Percentiles rank a stretch among this genome's conserved stretches.
Conservation (phyloP, 2,329 filamentous ascomycete genomes). For the Magnaporthiopsis incrustans region DNA sequence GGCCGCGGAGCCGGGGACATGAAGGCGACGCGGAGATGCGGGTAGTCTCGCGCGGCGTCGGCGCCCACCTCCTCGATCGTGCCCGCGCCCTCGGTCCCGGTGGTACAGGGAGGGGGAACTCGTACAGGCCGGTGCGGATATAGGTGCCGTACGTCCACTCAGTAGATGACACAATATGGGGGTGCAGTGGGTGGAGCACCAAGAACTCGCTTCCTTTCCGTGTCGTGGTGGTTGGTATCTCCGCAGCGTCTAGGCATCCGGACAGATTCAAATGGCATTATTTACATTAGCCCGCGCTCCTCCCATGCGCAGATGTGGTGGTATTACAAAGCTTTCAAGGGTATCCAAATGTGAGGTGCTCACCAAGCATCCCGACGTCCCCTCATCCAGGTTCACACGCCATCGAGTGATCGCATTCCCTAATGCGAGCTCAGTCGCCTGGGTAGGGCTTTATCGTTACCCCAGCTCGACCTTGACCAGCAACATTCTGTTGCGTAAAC, state of each 20-base stretch:
- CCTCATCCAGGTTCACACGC: no score
- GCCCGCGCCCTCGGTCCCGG: constrained; percentile 15
- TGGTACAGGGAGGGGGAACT: constrained; percentile 9
- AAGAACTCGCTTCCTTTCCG: not conserved
- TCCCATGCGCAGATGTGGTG: no score
- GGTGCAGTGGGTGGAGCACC: no score
- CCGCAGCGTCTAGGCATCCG: no score
- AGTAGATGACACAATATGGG: not conserved
- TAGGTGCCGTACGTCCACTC: constrained; percentile 53
- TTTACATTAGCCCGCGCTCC: no score
- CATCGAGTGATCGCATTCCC: not conserved
- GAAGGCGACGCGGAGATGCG: constrained; percentile 45
- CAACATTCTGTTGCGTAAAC: not conserved
- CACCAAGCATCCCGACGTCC: no score
- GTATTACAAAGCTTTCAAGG: not conserved
- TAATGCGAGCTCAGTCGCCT: not conserved
- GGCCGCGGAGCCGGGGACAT: constrained; percentile 46
- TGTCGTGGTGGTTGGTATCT: no score
- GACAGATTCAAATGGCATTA: no score
- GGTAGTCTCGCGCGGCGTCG: constrained; percentile 10
- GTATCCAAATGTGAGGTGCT: no score
- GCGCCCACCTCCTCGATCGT: constrained; percentile 12
- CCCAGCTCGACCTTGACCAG: not conserved
- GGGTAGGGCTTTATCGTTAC: not conserved
- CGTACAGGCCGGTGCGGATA: constrained; percentile 16